Evolutionary conservation across 495 filamentous ascomycete genomes (phyloP).

Genomic region (Lindgomyces ingoldianus): DNA sequence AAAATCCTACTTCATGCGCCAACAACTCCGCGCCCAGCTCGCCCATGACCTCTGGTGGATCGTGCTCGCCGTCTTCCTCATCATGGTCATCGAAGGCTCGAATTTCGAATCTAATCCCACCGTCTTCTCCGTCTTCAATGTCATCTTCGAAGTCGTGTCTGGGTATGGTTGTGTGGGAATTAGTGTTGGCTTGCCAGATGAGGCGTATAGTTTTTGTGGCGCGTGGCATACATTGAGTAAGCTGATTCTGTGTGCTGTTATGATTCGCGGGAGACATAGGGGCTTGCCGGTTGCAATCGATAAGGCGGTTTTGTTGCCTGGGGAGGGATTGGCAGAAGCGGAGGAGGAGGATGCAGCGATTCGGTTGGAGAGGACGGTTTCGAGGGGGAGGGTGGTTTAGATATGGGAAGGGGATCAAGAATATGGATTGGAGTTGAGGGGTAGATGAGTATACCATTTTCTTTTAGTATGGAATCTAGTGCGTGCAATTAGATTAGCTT

Average conservation of each 20-base stretch:
- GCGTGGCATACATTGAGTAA: slow-evolving; percentile 72
- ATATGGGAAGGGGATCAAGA: background rate
- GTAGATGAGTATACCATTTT: background rate
- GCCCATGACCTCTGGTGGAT: slow-evolving; percentile 90
- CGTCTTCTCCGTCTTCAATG: slow-evolving; percentile 76
- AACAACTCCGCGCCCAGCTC: slow-evolving; percentile 76
- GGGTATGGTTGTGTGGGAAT: slow-evolving; percentile 88
- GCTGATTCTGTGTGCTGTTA: slow-evolving; percentile 73
- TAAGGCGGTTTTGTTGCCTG: slow-evolving; percentile 71
- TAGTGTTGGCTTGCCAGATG: slow-evolving; percentile 66
- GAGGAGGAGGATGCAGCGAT: slow-evolving; percentile 64
- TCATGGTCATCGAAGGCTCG: slow-evolving; percentile 70
- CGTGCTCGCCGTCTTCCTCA: slow-evolving; percentile 68
- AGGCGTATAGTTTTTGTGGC: slow-evolving; percentile 72
- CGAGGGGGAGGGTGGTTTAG: slow-evolving; percentile 32
- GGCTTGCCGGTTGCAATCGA: slow-evolving; percentile 82
- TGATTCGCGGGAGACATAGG: slow-evolving; percentile 75
- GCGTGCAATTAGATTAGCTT: too few relatives aligned
- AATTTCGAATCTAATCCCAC: slow-evolving; percentile 67
- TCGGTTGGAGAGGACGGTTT: slow-evolving; percentile 45
- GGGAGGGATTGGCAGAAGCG: slow-evolving; percentile 49
- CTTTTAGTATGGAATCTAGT: too few relatives aligned
- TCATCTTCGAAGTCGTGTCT: slow-evolving; percentile 81
- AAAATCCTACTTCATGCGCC: slow-evolving; percentile 58
- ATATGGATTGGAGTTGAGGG: background rate